Evolutionary conservation across 352 stramenopile species (phyloP).

Genomic region (Globisporangium splendens): DNA sequence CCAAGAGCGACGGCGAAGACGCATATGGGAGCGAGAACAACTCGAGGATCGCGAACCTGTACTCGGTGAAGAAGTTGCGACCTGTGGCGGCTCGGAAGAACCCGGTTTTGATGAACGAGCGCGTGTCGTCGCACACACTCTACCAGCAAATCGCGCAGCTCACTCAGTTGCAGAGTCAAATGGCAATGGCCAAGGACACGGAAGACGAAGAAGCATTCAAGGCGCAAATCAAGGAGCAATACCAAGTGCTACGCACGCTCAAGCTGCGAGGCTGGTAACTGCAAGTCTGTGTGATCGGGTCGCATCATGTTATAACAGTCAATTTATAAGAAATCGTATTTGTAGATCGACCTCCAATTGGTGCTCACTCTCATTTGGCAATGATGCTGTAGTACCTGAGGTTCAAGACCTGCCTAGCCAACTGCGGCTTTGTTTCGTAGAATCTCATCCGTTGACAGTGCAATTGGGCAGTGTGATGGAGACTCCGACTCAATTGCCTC

Average conservation of each 20-base stretch:
- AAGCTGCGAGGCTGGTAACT: conserved; percentile 29
- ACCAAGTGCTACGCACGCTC: conserved; percentile 43
- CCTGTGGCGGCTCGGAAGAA: conserved; percentile 12
- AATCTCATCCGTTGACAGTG: no score
- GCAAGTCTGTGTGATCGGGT: neutral
- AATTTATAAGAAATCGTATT: no score
- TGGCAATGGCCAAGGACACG: conserved; percentile 39
- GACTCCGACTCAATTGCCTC: no score
- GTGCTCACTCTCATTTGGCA: no score
- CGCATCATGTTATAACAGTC: no score
- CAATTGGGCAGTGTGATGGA: no score
- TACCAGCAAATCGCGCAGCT: conserved; percentile 54
- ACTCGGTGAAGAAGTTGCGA: conserved; percentile 16
- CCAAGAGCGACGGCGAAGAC: neutral
- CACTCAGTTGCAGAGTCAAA: conserved; percentile 48
- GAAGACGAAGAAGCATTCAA: conserved; percentile 47
- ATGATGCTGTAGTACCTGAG: no score
- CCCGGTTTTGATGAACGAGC: conserved; percentile 27
- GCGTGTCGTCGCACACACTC: conserved; percentile 29
- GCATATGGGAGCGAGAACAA: conserved; percentile 14
- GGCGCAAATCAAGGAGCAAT: conserved; percentile 56
- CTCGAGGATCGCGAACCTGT: conserved; percentile 15
- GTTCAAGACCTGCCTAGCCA: no score
- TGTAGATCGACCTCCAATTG: no score
- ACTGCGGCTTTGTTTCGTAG: no score